Evolutionary conservation across 768 basidiomycete genomes (phyloP).

Genomic region (Tephrocybe sp.): DNA sequence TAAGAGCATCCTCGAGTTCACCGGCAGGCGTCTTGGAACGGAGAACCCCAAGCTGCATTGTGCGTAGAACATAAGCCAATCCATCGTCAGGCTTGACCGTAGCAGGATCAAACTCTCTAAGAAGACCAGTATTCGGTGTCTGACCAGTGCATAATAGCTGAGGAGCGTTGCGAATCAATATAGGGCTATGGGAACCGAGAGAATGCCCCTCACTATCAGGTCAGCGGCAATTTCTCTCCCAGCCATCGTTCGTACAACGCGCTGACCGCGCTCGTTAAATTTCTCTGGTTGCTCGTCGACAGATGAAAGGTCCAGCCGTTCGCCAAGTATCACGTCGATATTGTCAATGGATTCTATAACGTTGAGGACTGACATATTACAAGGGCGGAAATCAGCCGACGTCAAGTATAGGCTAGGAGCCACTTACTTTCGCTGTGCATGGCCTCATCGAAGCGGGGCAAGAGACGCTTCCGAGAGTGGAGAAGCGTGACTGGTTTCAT

Average conservation of each 20-base stretch:
- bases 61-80: constrained; percentile 46
- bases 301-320: constrained; percentile 48
- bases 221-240: constrained; percentile 55
- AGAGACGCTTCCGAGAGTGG: constrained; percentile 40
- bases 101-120: constrained; percentile 39
- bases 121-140: constrained; percentile 50
- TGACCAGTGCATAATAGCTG: constrained; percentile 66
- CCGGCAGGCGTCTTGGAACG: constrained; percentile 2
- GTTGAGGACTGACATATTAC: constrained; percentile 32
- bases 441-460: background rate
- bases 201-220: constrained; percentile 43
- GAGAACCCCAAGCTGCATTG: constrained; percentile 47
- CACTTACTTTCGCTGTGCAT: background rate
- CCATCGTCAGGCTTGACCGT: constrained; percentile 38
- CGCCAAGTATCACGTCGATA: constrained; percentile 52
- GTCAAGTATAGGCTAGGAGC: background rate
- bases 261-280: constrained; percentile 25
- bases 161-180: background rate
- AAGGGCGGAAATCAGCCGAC: background rate
- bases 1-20: constrained; percentile 20
- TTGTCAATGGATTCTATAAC: constrained; percentile 38
- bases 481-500: constrained; percentile 54
- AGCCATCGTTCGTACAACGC: constrained; percentile 44
- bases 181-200: background rate
- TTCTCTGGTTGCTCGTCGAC: constrained; percentile 26